phyloP scores from a whole-genome alignment of 345 rosid species.

The Arabidopsis thaliana region DNA sequence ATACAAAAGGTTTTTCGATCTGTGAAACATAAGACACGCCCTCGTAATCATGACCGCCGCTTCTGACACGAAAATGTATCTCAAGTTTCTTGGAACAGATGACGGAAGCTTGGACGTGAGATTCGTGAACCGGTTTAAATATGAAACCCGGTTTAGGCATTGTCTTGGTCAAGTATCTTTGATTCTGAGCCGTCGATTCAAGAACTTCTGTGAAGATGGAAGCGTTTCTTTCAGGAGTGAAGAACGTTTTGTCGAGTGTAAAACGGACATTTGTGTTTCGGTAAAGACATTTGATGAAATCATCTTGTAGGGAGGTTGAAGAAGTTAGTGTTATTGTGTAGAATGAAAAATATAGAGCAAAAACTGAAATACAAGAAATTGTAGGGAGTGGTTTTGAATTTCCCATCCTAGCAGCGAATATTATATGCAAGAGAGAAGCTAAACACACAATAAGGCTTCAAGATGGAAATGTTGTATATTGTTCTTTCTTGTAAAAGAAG shows the following conservation, averaged over 20 bases:
- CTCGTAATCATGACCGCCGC: constrained; percentile 76
- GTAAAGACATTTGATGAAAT: constrained; percentile 48
- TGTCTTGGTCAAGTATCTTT: constrained; percentile 46
- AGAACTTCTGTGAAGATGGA: constrained; percentile 50
- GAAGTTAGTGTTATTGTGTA: constrained; percentile 10
- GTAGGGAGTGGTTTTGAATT: not conserved
- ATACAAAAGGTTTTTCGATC: constrained; percentile 52
- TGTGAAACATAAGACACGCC: constrained; percentile 60
- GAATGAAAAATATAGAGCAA: constrained; percentile 31
- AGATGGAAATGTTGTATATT: not conserved
- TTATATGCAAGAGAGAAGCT: not conserved
- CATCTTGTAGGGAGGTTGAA: constrained; percentile 36
- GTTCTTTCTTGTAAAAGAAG: not conserved
- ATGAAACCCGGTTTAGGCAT: constrained; percentile 64
- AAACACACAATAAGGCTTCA: not conserved
- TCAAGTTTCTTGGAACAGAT: constrained; percentile 54
- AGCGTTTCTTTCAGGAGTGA: constrained; percentile 39
- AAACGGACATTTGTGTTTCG: constrained; percentile 39
- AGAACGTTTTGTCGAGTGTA: constrained; percentile 40
- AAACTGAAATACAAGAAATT: constrained; percentile 25
- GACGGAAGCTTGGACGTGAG: constrained; percentile 65
- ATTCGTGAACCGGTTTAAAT: constrained; percentile 50
- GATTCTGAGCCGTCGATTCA: constrained; percentile 55
- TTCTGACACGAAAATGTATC: constrained; percentile 56
- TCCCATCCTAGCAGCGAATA: constrained; percentile 9